phyloP scores from a whole-genome alignment of 176 grass and related monocot genomes.

The Bolboschoenus planiculmis region DNA sequence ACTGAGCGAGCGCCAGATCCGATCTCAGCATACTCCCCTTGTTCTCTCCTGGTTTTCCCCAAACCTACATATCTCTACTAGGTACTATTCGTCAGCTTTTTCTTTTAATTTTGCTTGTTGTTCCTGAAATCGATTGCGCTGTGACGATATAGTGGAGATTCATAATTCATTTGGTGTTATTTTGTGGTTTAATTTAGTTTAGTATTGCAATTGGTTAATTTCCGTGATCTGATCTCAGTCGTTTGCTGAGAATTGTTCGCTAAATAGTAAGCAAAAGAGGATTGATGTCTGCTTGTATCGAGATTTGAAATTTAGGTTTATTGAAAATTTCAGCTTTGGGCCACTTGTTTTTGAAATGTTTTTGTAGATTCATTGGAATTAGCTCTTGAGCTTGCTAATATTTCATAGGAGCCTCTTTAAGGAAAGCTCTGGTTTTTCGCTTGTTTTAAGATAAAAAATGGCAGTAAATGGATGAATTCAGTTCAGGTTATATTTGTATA shows the following conservation, averaged over 20 bases:
- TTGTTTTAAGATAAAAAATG: neutral
- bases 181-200: constrained; percentile 9
- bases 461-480: neutral
- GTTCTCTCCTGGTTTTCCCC: constrained; percentile 64
- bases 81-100: constrained; percentile 29
- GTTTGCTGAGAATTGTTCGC: neutral
- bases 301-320: constrained; percentile 6
- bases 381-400: neutral
- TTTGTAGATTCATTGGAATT: neutral
- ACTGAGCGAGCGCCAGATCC: constrained; percentile 85
- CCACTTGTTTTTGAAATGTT: neutral
- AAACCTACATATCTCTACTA: constrained; percentile 64
- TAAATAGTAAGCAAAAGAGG: neutral
- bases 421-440: neutral
- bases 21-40: constrained; percentile 67
- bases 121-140: neutral
- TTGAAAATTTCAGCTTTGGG: neutral
- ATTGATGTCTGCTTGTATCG: neutral
- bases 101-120: neutral
- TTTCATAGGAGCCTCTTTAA: neutral
- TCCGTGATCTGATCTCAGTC: constrained; percentile 2
- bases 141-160: neutral
- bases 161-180: neutral
- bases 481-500: neutral
- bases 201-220: constrained; percentile 22